phyloP scores from a whole-genome alignment of 2,329 filamentous ascomycete species.

The Fusarium sp. region DNA sequence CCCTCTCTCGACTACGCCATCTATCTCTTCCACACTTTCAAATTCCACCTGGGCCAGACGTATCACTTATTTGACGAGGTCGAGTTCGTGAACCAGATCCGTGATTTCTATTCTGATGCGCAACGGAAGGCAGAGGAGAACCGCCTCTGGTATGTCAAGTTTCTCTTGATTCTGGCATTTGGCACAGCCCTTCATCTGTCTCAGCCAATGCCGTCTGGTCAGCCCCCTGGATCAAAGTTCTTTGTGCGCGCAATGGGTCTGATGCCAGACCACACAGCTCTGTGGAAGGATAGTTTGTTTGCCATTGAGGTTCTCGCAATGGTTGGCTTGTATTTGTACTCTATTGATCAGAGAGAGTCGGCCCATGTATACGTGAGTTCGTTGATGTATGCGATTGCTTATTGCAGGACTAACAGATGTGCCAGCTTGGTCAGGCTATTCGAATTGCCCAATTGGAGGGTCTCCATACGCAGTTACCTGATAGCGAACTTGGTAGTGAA shows the following conservation, averaged over 20 bases:
- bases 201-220: slow-evolving; percentile 46
- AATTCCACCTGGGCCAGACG: slow-evolving; percentile 56
- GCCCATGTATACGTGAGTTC: slow-evolving; percentile 49
- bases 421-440: slow-evolving; percentile 56
- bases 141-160: slow-evolving; percentile 64
- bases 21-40: slow-evolving; percentile 54
- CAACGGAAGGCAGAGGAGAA: slow-evolving; percentile 36
- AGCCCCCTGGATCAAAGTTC: slow-evolving; percentile 51
- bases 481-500: slow-evolving; percentile 52
- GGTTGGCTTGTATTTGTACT: slow-evolving; percentile 56
- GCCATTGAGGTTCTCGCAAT: slow-evolving; percentile 56
- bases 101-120: slow-evolving; percentile 44
- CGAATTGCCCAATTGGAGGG: slow-evolving; percentile 59
- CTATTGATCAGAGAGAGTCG: slow-evolving; percentile 55
- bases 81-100: slow-evolving; percentile 48
- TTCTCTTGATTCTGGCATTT: slow-evolving; percentile 62
- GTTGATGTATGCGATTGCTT: fast-evolving
- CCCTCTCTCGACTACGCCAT: slow-evolving; percentile 54
- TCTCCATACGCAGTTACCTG: slow-evolving; percentile 57
- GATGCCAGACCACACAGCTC: slow-evolving; percentile 52
- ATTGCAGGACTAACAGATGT: not conserved
- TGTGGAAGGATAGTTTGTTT: slow-evolving; percentile 56
- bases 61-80: slow-evolving; percentile 55
- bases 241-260: slow-evolving; percentile 54
- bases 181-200: slow-evolving; percentile 47